Base-by-base conservation (phyloP, 2,329 filamentous ascomycete species). In the Neonectria sp. region DNA sequence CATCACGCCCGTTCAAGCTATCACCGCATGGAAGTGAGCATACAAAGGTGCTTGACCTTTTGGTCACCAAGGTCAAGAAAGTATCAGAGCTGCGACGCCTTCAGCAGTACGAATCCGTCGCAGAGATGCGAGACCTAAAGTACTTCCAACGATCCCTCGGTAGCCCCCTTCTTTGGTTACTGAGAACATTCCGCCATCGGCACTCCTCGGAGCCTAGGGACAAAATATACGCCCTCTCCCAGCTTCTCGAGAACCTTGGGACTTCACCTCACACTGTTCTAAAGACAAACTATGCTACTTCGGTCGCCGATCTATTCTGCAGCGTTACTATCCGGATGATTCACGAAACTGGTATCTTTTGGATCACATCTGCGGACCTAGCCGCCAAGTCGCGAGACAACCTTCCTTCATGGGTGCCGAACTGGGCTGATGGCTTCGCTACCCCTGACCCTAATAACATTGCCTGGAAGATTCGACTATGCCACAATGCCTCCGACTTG, bases 371-470 rank as follows among this genome's bases (percentile, higher is more conserved):
- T 7, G 52, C 58, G 1, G 71, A 73, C 24, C 59, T 73, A 7
- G 43, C 58, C 1, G 63, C 64, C 11, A 72, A 72, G n/a, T 68
- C 60, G 24, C 56, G 67, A 45, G 67, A 71, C 17, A 64, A 64
- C 9, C 68, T 72, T n/a, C 71, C 71, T 2, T 72, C 71, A 1
- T 73, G 71, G 71, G 68, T 71, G 8, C 71, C 71, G 17, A 72
- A 72, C 55, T 73, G 71, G 71, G 46, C 58, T 2, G 71, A 71
- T 27, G 64, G 60, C 5, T 71, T 72, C 55, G 43, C 40, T 17
- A 53, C 25, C 6, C 61, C 57, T 9, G 60, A 71, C 29, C 37
- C 59, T 7, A 45, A 57, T 7, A 59, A 29, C 15, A 15, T 57
- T 15, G 53, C 63, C 3, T 73, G 71, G 68, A 71, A 59, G 51